Evolutionary conservation across 2,329 filamentous ascomycete species (phyloP), one percentile per base, ranked within the genome.

Genomic region (Colletotrichum tofieldiae): DNA sequence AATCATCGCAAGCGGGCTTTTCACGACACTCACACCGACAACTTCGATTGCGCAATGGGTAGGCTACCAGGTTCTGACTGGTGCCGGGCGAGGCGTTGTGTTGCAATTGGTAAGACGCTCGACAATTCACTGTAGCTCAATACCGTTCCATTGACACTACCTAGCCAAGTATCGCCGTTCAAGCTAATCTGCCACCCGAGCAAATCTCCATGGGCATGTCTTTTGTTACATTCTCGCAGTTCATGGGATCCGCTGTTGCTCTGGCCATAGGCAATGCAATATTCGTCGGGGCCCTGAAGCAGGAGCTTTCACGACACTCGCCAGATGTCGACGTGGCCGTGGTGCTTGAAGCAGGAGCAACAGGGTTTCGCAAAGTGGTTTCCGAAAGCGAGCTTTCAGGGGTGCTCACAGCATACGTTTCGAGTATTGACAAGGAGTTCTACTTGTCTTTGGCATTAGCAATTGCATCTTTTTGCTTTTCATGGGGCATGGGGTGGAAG

Each of bases 401-500:
- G 11, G 83, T 86, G 1, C 67, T 87, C 6, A 47, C 74, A 6
- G 82, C 85, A 1, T 87, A 87, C 70, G 77, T 80, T 1, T 79
- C 79, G 16, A 80, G 80, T 11, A 76, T 84, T 0, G 72, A 77
- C 29, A 71, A 73, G 7, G 77, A 77, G 0, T 81, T 81, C 61
- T 77, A 78, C 52, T 72, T 77, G 26, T 78, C 80, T 14, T 76
- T 81, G 1, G 82, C 78, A 0, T 67, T 81, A 18, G 77, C 79
- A 5, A 76, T 75, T 37, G 75, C 65, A 7, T 75, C 77, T 65
- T 81, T 86, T 26, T 39, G 84, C 1, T 78, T 81, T 7, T 77
- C 80, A 1, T 84, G 82, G 75, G 86, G 84, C 0, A 80, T 88
- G 75, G 86, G 86, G 1, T 86, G 84, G 81, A 82, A 81, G 26